These are phyloP conservation scores for Coleophoma eucalyptorum DNA, from an alignment of 2,329 filamentous ascomycete species.

Conservation along the genomic window DNA sequence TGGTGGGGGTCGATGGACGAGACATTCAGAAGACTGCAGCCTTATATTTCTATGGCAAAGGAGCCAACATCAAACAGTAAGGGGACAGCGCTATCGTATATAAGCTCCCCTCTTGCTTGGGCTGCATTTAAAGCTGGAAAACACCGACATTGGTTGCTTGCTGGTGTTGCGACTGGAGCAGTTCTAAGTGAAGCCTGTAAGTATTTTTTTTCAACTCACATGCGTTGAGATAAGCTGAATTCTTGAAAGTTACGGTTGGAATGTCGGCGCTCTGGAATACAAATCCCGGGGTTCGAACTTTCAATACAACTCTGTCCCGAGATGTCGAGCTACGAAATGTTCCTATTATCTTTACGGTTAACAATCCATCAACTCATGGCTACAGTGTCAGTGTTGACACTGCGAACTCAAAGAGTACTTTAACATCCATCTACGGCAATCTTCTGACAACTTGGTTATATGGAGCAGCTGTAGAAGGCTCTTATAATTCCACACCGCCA, in stretches of 20 bases:
- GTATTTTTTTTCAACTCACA: not conserved
- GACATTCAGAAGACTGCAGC: constrained; percentile 10
- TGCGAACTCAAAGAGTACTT: constrained; percentile 5
- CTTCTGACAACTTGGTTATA: constrained; percentile 8
- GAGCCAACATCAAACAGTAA: not conserved
- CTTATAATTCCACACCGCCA: constrained; percentile 4
- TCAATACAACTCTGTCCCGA: not conserved
- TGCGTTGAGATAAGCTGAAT: too few relatives aligned
- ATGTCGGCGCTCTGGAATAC: constrained; percentile 12
- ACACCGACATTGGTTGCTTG: constrained; percentile 8
- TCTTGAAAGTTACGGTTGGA: constrained; percentile 9
- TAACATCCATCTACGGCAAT: constrained; percentile 6
- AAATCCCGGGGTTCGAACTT: constrained; percentile 2
- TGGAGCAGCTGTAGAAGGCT: not conserved
- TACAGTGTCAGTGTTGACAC: not conserved
- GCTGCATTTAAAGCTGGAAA: constrained; percentile 5
- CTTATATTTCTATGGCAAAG: constrained; percentile 10
- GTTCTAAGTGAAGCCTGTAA: constrained; percentile 9
- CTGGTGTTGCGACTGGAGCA: constrained; percentile 4
- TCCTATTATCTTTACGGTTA: constrained; percentile 8
- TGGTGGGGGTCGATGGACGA: constrained; percentile 11
- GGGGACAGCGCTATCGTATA: constrained; percentile 5
- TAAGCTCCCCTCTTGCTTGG: constrained; percentile 6
- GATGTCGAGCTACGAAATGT: constrained; percentile 7
- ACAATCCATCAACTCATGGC: not conserved